Conservation (phyloP, 2,329 filamentous ascomycete genomes). For the Nannizziopsis barbatae region DNA sequence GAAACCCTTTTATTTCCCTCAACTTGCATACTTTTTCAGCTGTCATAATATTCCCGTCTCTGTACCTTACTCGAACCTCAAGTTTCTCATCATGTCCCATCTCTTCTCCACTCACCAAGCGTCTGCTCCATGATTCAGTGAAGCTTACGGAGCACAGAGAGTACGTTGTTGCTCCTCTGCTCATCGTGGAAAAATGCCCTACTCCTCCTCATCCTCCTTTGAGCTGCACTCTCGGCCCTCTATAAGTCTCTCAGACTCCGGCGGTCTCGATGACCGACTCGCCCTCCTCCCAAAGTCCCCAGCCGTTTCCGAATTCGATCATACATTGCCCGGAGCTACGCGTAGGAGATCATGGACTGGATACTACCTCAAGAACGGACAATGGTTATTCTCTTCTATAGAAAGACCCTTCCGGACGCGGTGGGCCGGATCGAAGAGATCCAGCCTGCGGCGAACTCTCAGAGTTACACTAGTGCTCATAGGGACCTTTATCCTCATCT, state of each 20-base stretch:
- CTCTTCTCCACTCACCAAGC: too few relatives aligned
- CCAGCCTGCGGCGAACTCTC: neutral
- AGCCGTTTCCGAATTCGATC: neutral
- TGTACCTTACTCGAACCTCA: too few relatives aligned
- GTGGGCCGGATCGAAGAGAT: neutral
- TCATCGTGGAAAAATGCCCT: conserved; percentile 3
- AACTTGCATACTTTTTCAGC: too few relatives aligned
- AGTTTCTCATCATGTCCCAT: too few relatives aligned
- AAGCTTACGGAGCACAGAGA: too few relatives aligned
- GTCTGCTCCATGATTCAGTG: too few relatives aligned
- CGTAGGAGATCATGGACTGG: neutral
- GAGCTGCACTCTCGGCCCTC: conserved; percentile 5
- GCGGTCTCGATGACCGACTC: neutral
- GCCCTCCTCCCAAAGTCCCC: neutral
- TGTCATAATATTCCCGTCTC: too few relatives aligned
- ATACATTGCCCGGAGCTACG: neutral
- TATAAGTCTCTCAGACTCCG: neutral
- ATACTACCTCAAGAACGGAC: neutral
- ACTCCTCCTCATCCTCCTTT: conserved; percentile 17
- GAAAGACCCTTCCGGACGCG: neutral
- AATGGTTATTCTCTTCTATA: neutral
- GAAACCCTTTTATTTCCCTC: too few relatives aligned
- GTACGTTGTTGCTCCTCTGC: conserved; percentile 18
- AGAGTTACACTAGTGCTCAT: neutral
- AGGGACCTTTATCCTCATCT: conserved; percentile 7